Evolutionary conservation across 2,329 filamentous ascomycete genomes (phyloP).

Genomic region (Hymenoscyphus scutula): DNA sequence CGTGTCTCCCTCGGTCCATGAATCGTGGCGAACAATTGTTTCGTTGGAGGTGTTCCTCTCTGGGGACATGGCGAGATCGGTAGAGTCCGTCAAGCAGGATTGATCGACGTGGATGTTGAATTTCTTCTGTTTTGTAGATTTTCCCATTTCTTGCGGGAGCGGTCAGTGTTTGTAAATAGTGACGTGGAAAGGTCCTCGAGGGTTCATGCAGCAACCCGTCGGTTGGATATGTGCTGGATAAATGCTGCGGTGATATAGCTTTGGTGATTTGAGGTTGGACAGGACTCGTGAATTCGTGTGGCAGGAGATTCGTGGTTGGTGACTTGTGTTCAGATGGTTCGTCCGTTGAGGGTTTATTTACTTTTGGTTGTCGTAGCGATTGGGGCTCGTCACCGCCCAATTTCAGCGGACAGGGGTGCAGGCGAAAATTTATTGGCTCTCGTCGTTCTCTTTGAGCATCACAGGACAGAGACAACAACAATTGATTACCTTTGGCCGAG

Average conservation of each 20-base stretch:
- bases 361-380: constrained; percentile 3
- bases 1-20: constrained; percentile 8
- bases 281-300: constrained; percentile 14
- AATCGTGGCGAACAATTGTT: constrained; percentile 29
- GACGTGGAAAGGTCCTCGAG: constrained; percentile 10
- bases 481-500: not conserved
- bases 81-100: constrained; percentile 29
- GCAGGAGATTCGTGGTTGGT: not conserved
- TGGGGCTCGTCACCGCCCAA: not conserved
- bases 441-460: not conserved
- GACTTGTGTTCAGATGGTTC: constrained; percentile 3
- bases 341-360: not conserved
- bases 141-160: constrained; percentile 16
- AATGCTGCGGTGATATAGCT: constrained; percentile 4
- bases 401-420: not conserved
- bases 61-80: constrained; percentile 23
- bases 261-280: constrained; percentile 13
- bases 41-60: constrained; percentile 27
- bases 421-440: not conserved
- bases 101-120: constrained; percentile 35
- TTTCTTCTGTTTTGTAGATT: constrained; percentile 22
- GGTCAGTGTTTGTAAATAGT: constrained; percentile 23
- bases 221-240: constrained; percentile 6
- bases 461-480: not conserved
- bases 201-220: constrained; percentile 32